Conservation (phyloP, 441 rosid species). For the Adansonia rubrostipa region DNA sequence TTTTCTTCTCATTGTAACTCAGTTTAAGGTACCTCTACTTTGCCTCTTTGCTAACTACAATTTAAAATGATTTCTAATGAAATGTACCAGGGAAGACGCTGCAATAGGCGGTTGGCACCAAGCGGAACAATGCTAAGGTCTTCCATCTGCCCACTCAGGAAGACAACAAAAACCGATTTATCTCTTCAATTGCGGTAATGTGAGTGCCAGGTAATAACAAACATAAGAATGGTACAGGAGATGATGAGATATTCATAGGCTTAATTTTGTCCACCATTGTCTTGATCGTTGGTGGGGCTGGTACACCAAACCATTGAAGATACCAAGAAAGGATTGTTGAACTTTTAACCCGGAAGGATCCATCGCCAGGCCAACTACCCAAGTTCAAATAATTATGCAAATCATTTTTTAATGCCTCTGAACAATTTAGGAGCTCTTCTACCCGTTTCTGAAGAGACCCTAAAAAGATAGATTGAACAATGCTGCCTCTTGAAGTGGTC, state of each 20-base stretch:
- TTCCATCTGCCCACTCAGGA: slow-evolving; percentile 6
- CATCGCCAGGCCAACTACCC: slow-evolving; percentile 65
- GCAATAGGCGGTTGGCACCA: not conserved
- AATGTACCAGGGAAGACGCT: not conserved
- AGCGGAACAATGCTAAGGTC: not conserved
- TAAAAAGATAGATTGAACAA: slow-evolving; percentile 71
- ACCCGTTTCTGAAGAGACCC: slow-evolving; percentile 71
- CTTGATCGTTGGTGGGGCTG: slow-evolving; percentile 61
- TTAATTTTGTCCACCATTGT: slow-evolving; percentile 55
- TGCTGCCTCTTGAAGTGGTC: slow-evolving; percentile 63
- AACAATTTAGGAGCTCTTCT: slow-evolving; percentile 62
- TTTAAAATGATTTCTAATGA: not conserved
- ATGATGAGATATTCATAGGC: slow-evolving; percentile 40
- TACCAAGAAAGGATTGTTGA: slow-evolving; percentile 53
- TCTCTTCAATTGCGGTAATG: slow-evolving; percentile 56
- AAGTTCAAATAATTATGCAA: slow-evolving; percentile 53
- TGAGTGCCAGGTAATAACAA: slow-evolving; percentile 71
- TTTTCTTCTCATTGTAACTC: slow-evolving; percentile 5
- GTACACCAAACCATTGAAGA: slow-evolving; percentile 78
- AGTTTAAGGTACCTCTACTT: not conserved
- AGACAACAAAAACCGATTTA: slow-evolving; percentile 47
- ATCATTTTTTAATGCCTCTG: slow-evolving; percentile 46
- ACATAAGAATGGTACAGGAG: slow-evolving; percentile 61
- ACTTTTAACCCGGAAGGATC: slow-evolving; percentile 23
- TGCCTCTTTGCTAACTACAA: not conserved